Conservation (phyloP, 108 stramenopile species). For the Nitzschia sp. region DNA sequence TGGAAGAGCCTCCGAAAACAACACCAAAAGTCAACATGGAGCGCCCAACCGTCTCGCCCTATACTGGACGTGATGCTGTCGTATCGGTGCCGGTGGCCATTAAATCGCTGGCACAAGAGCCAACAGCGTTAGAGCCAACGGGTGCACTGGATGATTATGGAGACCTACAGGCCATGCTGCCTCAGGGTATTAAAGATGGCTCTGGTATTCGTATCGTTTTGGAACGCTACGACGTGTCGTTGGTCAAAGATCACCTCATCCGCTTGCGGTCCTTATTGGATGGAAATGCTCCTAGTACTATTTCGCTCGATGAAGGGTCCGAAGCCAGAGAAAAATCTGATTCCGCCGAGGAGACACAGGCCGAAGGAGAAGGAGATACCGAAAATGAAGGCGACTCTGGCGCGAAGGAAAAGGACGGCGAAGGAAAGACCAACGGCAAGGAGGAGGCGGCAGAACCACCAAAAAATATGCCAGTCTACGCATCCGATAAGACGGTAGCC, state of each 20-base stretch:
- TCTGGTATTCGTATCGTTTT: slow-evolving; percentile 73
- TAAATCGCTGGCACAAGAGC: slow-evolving; percentile 39
- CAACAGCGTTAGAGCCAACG: slow-evolving; percentile 7
- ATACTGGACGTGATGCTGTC: slow-evolving; percentile 62
- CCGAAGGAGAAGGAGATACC: slow-evolving; percentile 17
- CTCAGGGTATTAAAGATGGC: slow-evolving; percentile 41
- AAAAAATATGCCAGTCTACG: slow-evolving; percentile 39
- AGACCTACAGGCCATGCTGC: slow-evolving; percentile 55
- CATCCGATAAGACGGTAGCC: slow-evolving; percentile 19
- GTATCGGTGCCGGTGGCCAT: slow-evolving; percentile 53
- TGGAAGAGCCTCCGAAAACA: slow-evolving; percentile 32
- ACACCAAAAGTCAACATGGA: slow-evolving; percentile 2
- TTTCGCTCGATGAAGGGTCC: slow-evolving; percentile 32
- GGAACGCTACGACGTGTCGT: slow-evolving; percentile 69
- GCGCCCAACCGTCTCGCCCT: slow-evolving; percentile 43
- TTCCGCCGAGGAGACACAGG: slow-evolving; percentile 1
- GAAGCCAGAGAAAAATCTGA: slow-evolving; percentile 12
- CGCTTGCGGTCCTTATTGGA: slow-evolving; percentile 61
- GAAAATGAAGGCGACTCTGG: slow-evolving; percentile 13
- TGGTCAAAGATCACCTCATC: slow-evolving; percentile 64
- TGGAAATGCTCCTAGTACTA: slow-evolving; percentile 68
- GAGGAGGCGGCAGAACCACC: slow-evolving; percentile 23
- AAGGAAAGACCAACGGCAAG: slow-evolving; percentile 11
- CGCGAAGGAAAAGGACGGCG: slow-evolving; percentile 9
- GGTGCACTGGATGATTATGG: slow-evolving; percentile 72